phyloP scores from a whole-genome alignment of 345 rosid species.

The Cardamine occulta region DNA sequence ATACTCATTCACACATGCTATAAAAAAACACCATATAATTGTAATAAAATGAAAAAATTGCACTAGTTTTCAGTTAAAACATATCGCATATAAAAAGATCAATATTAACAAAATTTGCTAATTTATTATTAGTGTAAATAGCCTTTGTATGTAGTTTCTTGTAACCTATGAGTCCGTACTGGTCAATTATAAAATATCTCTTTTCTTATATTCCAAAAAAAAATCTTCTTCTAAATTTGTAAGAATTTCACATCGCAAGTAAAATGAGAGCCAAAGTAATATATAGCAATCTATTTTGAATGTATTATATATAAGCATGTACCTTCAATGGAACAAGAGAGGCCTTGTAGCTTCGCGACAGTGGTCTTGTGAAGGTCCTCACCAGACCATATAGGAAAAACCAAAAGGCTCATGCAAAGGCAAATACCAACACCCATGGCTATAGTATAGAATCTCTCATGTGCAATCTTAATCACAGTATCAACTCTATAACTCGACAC shows the following conservation, averaged over 20 bases:
- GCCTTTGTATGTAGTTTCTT: too few species aligned
- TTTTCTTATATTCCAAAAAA: too few species aligned
- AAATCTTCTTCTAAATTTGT: too few species aligned
- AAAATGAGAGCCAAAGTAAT: background rate
- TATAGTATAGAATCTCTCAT: slow-evolving; percentile 64
- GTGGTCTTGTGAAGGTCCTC: slow-evolving; percentile 75
- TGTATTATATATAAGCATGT: background rate
- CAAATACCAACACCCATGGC: slow-evolving; percentile 73
- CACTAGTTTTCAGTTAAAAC: too few species aligned
- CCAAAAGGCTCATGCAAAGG: slow-evolving; percentile 64
- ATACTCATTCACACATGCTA: slow-evolving; percentile 72
- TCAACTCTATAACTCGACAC: slow-evolving; percentile 71
- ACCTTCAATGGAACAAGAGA: slow-evolving; percentile 74
- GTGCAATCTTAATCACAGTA: slow-evolving; percentile 64
- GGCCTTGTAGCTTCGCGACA: slow-evolving; percentile 65
- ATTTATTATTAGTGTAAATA: too few species aligned
- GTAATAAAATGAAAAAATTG: too few species aligned
- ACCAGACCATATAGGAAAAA: slow-evolving; percentile 82
- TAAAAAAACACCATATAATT: too few species aligned
- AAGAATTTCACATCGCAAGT: background rate
- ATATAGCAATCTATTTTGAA: background rate
- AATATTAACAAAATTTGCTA: too few species aligned
- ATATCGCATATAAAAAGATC: too few species aligned
- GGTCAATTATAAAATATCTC: too few species aligned
- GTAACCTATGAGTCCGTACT: too few species aligned